Evolutionary conservation across 441 rosid genomes (phyloP).

Genomic region (Populus hybrid): DNA sequence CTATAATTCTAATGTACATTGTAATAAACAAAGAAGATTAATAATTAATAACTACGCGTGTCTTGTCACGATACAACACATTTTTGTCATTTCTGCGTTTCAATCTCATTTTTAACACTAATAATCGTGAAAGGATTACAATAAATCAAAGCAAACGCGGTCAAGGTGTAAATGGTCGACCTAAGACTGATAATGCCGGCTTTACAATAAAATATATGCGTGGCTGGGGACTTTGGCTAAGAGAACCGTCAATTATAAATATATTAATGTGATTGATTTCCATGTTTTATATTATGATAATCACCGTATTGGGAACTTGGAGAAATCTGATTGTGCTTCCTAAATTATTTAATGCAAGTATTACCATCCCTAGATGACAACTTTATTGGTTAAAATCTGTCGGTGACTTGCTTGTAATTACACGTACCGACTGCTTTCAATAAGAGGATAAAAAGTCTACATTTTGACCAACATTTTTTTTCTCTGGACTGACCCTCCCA

Average conservation of each 20-base stretch:
- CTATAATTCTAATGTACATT: too few species aligned
- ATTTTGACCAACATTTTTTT: background rate
- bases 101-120: background rate
- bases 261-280: background rate
- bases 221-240: background rate
- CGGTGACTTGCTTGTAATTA: background rate
- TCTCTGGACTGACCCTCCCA: background rate
- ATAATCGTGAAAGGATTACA: background rate
- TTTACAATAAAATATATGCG: background rate
- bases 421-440: background rate
- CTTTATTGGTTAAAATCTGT: background rate
- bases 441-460: background rate
- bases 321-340: background rate
- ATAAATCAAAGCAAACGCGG: background rate
- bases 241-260: background rate
- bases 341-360: background rate
- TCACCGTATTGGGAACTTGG: background rate
- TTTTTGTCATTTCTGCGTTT: background rate
- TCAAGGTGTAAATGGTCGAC: background rate
- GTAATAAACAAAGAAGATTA: background rate
- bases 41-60: background rate
- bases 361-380: background rate
- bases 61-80: background rate
- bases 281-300: background rate
- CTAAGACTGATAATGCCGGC: background rate